Evolutionary conservation across 345 rosid genomes (phyloP).

Genomic region (Gossypium australe): DNA sequence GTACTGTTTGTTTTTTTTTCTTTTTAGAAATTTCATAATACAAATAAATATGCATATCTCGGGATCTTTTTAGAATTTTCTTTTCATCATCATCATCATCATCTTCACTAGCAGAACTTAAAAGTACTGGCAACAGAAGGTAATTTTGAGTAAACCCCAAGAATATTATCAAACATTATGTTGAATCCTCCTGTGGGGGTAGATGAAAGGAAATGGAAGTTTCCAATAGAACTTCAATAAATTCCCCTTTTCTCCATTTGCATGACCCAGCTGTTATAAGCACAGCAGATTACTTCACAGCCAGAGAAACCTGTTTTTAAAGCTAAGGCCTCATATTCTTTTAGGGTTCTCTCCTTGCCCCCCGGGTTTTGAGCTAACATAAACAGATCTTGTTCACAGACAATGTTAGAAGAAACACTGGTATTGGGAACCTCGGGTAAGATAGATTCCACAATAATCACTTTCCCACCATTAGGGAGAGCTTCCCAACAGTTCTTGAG

Average conservation of each 20-base stretch:
- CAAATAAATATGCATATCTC: too few relatives aligned
- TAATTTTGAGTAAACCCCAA: too few relatives aligned
- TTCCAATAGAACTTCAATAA: too few relatives aligned
- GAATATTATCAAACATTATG: neutral
- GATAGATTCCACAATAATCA: slow-evolving; percentile 36
- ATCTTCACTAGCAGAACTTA: too few relatives aligned
- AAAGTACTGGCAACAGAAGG: too few relatives aligned
- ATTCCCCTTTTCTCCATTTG: too few relatives aligned
- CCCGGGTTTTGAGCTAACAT: slow-evolving; percentile 41
- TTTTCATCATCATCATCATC: too few relatives aligned
- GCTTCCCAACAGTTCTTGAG: slow-evolving; percentile 46
- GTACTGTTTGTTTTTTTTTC: too few relatives aligned
- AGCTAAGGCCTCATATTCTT: slow-evolving; percentile 42
- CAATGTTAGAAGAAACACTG: slow-evolving; percentile 29
- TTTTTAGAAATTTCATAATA: too few relatives aligned
- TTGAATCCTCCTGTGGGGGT: neutral
- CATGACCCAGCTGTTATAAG: too few relatives aligned
- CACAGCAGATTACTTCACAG: neutral
- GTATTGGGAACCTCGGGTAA: slow-evolving; percentile 26
- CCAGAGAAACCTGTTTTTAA: slow-evolving; percentile 32
- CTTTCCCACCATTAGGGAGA: slow-evolving; percentile 32
- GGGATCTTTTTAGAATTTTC: too few relatives aligned
- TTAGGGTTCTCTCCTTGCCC: slow-evolving; percentile 41
- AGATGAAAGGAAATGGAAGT: neutral
- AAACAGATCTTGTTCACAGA: slow-evolving; percentile 33